These are phyloP conservation scores for Kwoniella pini DNA, from an alignment of 768 basidiomycete species.

Conservation along the genomic window DNA sequence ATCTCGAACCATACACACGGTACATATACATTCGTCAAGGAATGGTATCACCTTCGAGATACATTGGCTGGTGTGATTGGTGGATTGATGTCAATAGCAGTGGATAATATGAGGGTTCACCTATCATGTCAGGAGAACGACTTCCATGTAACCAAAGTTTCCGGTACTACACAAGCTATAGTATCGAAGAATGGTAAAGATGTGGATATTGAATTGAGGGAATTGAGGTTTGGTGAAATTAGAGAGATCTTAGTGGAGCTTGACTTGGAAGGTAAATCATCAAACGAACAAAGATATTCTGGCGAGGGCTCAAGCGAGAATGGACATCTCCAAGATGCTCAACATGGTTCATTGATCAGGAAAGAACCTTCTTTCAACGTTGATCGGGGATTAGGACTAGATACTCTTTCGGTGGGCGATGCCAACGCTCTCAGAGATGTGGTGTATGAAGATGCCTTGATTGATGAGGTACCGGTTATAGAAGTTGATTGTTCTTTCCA, in stretches of 20 bases:
- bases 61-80: conserved; percentile 93
- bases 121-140: conserved; percentile 87
- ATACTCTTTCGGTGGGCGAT: conserved; percentile 30
- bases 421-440: conserved; percentile 54
- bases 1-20: conserved; percentile 98
- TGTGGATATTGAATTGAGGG: conserved; percentile 91
- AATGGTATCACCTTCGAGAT: conserved; percentile 93
- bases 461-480: conserved; percentile 94
- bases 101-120: conserved; percentile 91
- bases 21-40: conserved; percentile 96
- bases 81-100: conserved; percentile 92
- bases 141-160: conserved; percentile 92
- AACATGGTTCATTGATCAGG: conserved; percentile 1
- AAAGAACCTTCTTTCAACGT: conserved; percentile 11
- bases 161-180: conserved; percentile 82
- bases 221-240: conserved; percentile 91
- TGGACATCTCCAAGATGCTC: not conserved
- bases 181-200: conserved; percentile 88
- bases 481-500: conserved; percentile 95
- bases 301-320: conserved; percentile 30
- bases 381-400: conserved; percentile 26
- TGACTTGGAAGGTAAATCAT: conserved; percentile 65
- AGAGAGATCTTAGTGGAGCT: conserved; percentile 97
- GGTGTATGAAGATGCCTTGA: conserved; percentile 85
- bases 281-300: conserved; percentile 18